Percentiles rank a stretch among this genome's conserved stretches.
phyloP scores from a whole-genome alignment of 192 early-diverging fungal genomes.

The Coemansia sp. region DNA sequence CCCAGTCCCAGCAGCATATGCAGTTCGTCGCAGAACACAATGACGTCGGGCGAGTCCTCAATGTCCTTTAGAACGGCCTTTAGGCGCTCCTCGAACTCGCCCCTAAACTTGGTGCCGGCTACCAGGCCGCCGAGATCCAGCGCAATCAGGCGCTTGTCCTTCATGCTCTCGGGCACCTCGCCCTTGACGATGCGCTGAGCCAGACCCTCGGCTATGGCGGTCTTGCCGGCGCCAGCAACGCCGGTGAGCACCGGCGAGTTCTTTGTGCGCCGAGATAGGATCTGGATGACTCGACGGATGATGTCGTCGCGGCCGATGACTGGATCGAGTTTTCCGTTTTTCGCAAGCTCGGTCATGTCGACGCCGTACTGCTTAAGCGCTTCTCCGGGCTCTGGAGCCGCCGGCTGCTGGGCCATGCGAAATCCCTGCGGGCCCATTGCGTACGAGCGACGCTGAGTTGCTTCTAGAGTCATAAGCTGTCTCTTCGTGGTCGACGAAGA shows the following conservation, averaged over 20 bases:
- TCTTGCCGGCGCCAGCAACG: constrained; percentile 80
- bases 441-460: constrained; percentile 16
- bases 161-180: constrained; percentile 75
- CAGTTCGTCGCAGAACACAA: constrained; percentile 79
- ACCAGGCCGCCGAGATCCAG: constrained; percentile 64
- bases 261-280: constrained; percentile 72
- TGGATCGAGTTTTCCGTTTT: constrained; percentile 77
- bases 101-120: constrained; percentile 59
- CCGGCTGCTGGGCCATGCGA: constrained; percentile 47
- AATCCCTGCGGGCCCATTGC: constrained; percentile 52
- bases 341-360: constrained; percentile 70
- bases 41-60: constrained; percentile 67
- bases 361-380: constrained; percentile 62
- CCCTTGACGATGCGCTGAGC: constrained; percentile 74
- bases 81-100: constrained; percentile 80
- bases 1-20: constrained; percentile 74
- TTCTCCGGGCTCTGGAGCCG: constrained; percentile 44
- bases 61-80: constrained; percentile 73
- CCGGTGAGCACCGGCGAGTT: constrained; percentile 77
- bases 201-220: constrained; percentile 76
- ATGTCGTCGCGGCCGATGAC: constrained; percentile 77
- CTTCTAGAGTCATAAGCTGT: neutral
- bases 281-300: constrained; percentile 74
- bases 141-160: constrained; percentile 68
- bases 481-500: neutral